Conservation (phyloP, 75 land plant genomes). For the Gnetum montanum region DNA sequence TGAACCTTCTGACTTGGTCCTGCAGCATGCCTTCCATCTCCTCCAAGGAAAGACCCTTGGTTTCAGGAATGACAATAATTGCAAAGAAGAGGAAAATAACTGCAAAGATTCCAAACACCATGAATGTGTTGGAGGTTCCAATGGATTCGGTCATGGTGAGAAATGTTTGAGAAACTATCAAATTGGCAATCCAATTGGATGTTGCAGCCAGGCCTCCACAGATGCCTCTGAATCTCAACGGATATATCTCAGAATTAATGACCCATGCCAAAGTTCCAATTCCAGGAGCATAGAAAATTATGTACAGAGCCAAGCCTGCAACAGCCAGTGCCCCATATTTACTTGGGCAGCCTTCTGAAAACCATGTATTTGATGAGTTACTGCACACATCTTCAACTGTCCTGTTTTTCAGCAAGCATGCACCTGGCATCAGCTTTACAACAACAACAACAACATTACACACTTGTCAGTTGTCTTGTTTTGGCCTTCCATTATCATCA, state of each 20-base stretch:
- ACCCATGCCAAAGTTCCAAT: constrained; percentile 95
- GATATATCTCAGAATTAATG: constrained; percentile 92
- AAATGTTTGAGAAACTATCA: constrained; percentile 69
- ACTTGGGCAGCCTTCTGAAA: constrained; percentile 76
- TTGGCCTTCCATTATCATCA: too few species aligned
- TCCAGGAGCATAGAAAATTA: constrained; percentile 59
- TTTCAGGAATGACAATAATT: constrained; percentile 64
- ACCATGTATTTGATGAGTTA: constrained; percentile 34
- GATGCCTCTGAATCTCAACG: constrained; percentile 63
- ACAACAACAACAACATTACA: too few species aligned
- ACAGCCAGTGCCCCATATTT: constrained; percentile 73
- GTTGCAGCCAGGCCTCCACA: constrained; percentile 93
- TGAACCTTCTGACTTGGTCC: constrained; percentile 24
- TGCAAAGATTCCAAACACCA: constrained; percentile 54
- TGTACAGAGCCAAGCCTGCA: constrained; percentile 50
- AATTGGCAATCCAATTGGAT: constrained; percentile 76
- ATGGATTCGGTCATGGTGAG: constrained; percentile 56
- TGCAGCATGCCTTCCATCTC: constrained; percentile 73
- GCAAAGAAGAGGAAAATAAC: constrained; percentile 41
- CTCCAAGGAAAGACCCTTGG: constrained; percentile 74
- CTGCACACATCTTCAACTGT: constrained; percentile 24
- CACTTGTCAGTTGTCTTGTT: too few species aligned
- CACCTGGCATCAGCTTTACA: constrained; percentile 80
- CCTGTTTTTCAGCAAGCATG: constrained; percentile 34
- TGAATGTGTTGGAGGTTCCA: constrained; percentile 70